Base-by-base conservation (phyloP, 2,329 filamentous ascomycete genomes). In the Tolypocladium endophyticum region DNA sequence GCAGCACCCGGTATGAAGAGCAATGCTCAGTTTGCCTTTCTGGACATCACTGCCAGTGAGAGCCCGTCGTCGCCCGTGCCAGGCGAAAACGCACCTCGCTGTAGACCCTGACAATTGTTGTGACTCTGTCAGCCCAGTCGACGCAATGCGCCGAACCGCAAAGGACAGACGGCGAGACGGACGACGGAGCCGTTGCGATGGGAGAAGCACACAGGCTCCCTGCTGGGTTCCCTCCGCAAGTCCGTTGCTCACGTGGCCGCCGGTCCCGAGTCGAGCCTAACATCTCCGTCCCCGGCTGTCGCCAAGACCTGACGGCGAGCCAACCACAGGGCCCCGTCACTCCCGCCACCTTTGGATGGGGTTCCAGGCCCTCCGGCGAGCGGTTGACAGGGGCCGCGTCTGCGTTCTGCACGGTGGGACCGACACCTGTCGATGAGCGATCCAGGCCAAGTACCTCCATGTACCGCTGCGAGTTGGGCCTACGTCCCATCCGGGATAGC, bases 221-320 rank as follows among this genome's bases (percentile, higher is more conserved):
- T n/a, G 3, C 23, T 43, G 47, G 45, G 47, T 16, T 36, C 47
- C 38, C 50, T 55, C 47, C 25, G 36, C 4, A 43, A 39, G 52
- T 30, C 57, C 53, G 47, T 54, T 47, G 52, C 60, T 56, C 64
- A 66, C 64, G 64, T 66, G 64, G 64, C 61, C 50, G 62, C 58
- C 61, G 64, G 59, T 53, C 52, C 63, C 55, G 61, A 60, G 33
- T 58, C n/a, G 43, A 47, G 62, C 58, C 63, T 63, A 61, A 63
- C 55, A 59, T 61, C 52, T 39, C 62, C 62, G 62, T 58, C 61
- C 62, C 60, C 59, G 59, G 55, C 33, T 25, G 53, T 55, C 52
- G 58, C 53, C 52, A 9, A 35, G 50, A 45, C 39, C 16, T 36
- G 50, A n/a, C 57, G 12, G 38, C 45, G 45, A 30, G 56, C 57